phyloP scores from a whole-genome alignment of 345 rosid genomes.

The Microcos paniculata region DNA sequence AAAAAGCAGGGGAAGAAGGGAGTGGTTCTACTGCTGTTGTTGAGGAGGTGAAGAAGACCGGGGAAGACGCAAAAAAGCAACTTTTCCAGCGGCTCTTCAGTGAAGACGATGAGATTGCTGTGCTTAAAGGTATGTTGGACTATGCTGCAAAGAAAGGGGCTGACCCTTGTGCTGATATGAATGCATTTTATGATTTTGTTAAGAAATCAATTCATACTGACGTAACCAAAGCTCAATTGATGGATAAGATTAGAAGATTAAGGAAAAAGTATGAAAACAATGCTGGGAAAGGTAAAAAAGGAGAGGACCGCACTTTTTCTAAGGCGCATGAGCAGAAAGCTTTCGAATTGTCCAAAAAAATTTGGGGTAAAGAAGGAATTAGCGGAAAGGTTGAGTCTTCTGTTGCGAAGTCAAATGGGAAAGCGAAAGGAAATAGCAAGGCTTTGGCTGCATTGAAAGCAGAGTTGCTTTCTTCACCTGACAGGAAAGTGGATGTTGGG shows the following conservation, averaged over 20 bases:
- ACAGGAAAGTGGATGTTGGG: background rate
- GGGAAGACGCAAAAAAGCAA: conserved; percentile 12
- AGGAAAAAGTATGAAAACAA: conserved; percentile 26
- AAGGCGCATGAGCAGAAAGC: conserved; percentile 27
- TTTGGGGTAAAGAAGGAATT: conserved; percentile 27
- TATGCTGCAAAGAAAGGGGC: conserved; percentile 11
- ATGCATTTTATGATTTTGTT: conserved; percentile 23
- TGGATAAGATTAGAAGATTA: conserved; percentile 24
- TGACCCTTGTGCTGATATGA: conserved; percentile 13
- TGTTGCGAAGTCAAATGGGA: background rate
- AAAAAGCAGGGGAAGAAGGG: background rate
- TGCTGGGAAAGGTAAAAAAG: conserved; percentile 14
- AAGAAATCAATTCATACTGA: conserved; percentile 18
- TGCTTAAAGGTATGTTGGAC: conserved; percentile 33
- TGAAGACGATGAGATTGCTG: conserved; percentile 30
- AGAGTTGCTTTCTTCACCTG: background rate
- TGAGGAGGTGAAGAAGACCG: conserved; percentile 7
- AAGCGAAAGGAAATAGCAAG: background rate
- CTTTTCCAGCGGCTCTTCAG: conserved; percentile 28
- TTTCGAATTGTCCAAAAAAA: conserved; percentile 28
- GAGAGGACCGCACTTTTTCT: conserved; percentile 18
- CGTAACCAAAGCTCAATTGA: conserved; percentile 19
- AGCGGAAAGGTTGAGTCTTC: background rate
- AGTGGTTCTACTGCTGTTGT: background rate
- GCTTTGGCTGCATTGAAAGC: background rate